phyloP scores from a whole-genome alignment of 768 basidiomycete genomes.

The Termitomyces sp. region DNA sequence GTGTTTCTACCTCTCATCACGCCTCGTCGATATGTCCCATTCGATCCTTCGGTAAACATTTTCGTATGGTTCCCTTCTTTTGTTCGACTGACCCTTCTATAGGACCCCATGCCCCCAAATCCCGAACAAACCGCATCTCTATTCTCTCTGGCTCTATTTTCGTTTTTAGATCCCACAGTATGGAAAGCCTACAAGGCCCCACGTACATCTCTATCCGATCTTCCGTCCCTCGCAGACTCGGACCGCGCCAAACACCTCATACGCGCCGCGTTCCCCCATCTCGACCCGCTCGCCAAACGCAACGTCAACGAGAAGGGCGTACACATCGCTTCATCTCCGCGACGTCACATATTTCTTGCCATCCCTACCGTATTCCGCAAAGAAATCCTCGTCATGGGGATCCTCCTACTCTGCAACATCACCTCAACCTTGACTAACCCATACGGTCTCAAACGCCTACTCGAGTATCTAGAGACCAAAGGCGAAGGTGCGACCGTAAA shows the following conservation, averaged over 20 bases:
- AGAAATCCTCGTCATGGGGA: conserved; percentile 26
- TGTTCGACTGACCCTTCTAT: not conserved
- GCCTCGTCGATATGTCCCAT: conserved; percentile 56
- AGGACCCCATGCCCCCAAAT: conserved; percentile 35
- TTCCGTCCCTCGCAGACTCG: conserved; percentile 64
- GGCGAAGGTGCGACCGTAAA: conserved; percentile 46
- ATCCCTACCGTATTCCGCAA: conserved; percentile 34
- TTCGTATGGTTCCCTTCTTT: not conserved
- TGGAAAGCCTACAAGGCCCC: conserved; percentile 39
- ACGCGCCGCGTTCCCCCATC: conserved; percentile 22
- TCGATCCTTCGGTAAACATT: conserved; percentile 40
- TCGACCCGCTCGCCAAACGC: conserved; percentile 20
- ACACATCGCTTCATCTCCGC: conserved; percentile 10
- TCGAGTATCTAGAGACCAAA: conserved; percentile 41
- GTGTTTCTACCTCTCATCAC: conserved; percentile 51
- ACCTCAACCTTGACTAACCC: conserved; percentile 30
- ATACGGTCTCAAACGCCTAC: conserved; percentile 36
- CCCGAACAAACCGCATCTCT: conserved; percentile 51
- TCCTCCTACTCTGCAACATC: conserved; percentile 27
- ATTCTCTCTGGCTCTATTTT: conserved; percentile 40
- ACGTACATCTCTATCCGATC: conserved; percentile 46
- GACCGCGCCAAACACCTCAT: conserved; percentile 36
- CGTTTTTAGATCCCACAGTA: conserved; percentile 55
- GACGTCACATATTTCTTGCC: conserved; percentile 40
- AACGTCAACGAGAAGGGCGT: conserved; percentile 34